phyloP scores from a whole-genome alignment of 2,329 filamentous ascomycete genomes.

The Paecilomyces sp. region DNA sequence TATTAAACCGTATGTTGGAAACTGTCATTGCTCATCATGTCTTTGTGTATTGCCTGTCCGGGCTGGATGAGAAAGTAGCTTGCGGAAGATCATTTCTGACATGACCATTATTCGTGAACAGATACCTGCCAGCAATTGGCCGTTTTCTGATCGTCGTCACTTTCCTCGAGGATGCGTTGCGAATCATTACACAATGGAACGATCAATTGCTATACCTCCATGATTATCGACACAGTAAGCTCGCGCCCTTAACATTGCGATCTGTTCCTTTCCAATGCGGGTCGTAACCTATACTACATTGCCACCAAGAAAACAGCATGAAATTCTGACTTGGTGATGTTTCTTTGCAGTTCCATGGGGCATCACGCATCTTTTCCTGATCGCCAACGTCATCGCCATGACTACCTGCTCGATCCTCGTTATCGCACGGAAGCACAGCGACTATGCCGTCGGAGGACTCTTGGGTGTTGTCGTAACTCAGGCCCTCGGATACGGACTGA shows the following conservation, averaged over 20 bases:
- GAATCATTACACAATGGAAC: conserved; percentile 95
- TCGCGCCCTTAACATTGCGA: conserved; percentile 3
- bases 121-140: conserved; percentile 89
- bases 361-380: conserved; percentile 85
- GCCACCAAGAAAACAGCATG: not conserved
- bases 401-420: conserved; percentile 71
- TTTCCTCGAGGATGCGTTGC: conserved; percentile 91
- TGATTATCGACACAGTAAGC: conserved; percentile 86
- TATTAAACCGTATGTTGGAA: conserved; percentile 76
- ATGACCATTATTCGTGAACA: conserved; percentile 36
- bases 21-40: not conserved
- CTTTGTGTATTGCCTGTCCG: not conserved
- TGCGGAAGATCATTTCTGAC: conserved; percentile 14
- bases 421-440: conserved; percentile 85
- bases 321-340: not conserved
- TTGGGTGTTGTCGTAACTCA: conserved; percentile 88
- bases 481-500: conserved; percentile 91
- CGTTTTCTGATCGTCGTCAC: conserved; percentile 97
- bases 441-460: conserved; percentile 85
- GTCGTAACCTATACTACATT: not conserved
- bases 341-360: conserved; percentile 65
- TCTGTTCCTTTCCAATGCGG: conserved; percentile 1
- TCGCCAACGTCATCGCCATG: conserved; percentile 88
- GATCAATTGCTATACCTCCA: conserved; percentile 91
- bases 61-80: not conserved